Conservation (phyloP, 1,139 yeast species). For the Pichia sp. region DNA sequence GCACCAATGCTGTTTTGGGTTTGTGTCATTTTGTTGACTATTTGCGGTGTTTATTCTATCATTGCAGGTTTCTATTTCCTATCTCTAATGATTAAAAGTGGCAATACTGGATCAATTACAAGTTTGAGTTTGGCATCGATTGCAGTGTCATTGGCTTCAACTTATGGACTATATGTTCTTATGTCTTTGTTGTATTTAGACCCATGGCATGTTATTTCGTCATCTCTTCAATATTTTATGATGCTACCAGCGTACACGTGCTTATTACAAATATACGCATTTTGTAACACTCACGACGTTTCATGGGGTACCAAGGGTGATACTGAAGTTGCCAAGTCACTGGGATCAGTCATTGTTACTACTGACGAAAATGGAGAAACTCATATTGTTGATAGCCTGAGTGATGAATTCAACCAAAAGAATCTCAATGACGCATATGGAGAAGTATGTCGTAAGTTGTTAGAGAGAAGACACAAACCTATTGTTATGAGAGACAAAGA, state of each 20-base stretch:
- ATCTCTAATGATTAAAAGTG: slow-evolving; percentile 38
- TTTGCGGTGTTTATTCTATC: slow-evolving; percentile 77
- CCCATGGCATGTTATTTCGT: slow-evolving; percentile 90
- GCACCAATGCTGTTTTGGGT: slow-evolving; percentile 69
- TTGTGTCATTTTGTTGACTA: slow-evolving; percentile 61
- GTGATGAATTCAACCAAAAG: slow-evolving; percentile 37
- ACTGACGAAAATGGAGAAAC: slow-evolving; percentile 66
- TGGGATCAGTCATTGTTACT: slow-evolving; percentile 58
- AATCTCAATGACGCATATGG: slow-evolving; percentile 86
- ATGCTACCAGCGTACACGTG: slow-evolving; percentile 89
- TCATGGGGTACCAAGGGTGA: slow-evolving; percentile 98
- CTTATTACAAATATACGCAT: slow-evolving; percentile 86
- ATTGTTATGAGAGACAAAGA: slow-evolving; percentile 44
- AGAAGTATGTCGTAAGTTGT: slow-evolving; percentile 63
- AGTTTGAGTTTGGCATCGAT: slow-evolving; percentile 54
- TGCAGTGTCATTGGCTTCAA: slow-evolving; percentile 78
- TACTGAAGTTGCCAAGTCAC: slow-evolving; percentile 56
- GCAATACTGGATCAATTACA: slow-evolving; percentile 31
- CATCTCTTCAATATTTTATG: slow-evolving; percentile 76
- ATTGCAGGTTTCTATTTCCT: slow-evolving; percentile 80
- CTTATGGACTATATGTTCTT: slow-evolving; percentile 79
- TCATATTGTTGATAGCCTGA: slow-evolving; percentile 65
- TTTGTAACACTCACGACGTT: slow-evolving; percentile 92
- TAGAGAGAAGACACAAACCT: slow-evolving; percentile 58
- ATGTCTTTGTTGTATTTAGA: slow-evolving; percentile 79